Evolutionary conservation across 2,329 filamentous ascomycete species (phyloP).

Genomic region (Claviceps fusiformis): DNA sequence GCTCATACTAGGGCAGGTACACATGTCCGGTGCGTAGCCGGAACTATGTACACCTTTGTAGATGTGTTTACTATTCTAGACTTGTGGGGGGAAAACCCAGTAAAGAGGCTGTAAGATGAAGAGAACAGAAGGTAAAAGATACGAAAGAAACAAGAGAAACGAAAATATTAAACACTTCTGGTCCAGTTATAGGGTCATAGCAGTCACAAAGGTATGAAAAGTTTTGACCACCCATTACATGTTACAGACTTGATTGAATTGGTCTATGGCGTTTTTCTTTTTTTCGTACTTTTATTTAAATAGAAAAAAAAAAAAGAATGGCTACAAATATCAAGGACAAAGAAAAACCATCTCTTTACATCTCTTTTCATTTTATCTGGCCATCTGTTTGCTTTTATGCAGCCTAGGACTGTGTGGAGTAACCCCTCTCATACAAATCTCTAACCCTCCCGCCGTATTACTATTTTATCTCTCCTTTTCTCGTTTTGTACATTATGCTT

Average conservation of each 20-base stretch:
- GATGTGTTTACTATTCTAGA: no score
- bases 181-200: no score
- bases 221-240: background rate
- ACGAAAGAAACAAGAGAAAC: no score
- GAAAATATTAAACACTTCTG: no score
- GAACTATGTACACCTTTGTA: no score
- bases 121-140: no score
- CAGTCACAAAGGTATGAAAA: no score
- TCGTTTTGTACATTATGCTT: slow-evolving; percentile 3
- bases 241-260: slow-evolving; percentile 5
- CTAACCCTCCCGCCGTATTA: background rate
- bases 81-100: no score
- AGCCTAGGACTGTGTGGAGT: background rate
- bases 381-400: background rate
- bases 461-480: background rate
- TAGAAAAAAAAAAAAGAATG: background rate
- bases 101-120: no score
- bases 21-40: no score
- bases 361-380: background rate
- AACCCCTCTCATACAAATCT: background rate
- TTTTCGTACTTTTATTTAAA: background rate
- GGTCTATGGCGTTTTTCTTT: slow-evolving; percentile 1
- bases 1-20: no score
- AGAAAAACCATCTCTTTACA: background rate
- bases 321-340: background rate